Conservation (phyloP, 2,329 filamentous ascomycete genomes). For the Epichloe aotearoae region DNA sequence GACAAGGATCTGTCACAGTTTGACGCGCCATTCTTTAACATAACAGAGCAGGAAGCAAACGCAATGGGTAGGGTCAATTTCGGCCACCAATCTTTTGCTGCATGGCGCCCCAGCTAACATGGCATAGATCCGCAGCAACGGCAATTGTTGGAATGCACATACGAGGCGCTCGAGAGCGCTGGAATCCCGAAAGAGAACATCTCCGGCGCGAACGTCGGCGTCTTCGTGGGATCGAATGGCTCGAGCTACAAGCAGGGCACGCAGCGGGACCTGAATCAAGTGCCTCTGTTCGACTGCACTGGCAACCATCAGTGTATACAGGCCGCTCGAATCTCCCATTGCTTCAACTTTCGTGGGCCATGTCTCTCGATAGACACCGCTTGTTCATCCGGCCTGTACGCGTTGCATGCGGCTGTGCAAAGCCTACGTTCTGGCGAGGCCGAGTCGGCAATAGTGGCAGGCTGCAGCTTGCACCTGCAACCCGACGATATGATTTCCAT, state of each 20-base stretch:
- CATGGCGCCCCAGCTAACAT: neutral
- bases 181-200: conserved; percentile 33
- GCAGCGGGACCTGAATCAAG: conserved; percentile 29
- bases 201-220: conserved; percentile 33
- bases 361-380: conserved; percentile 39
- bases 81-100: no score
- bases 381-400: conserved; percentile 37
- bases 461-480: conserved; percentile 33
- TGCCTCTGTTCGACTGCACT: conserved; percentile 38
- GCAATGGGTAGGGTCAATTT: conserved; percentile 23
- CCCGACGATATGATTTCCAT: conserved; percentile 25
- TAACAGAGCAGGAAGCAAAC: conserved; percentile 34
- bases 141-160: conserved; percentile 37
- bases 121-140: conserved; percentile 37
- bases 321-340: conserved; percentile 41
- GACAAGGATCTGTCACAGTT: conserved; percentile 34
- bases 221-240: conserved; percentile 28
- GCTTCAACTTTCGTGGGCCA: conserved; percentile 40
- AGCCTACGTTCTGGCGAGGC: conserved; percentile 34
- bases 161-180: conserved; percentile 39
- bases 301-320: conserved; percentile 38
- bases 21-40: conserved; percentile 38
- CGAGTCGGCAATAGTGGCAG: conserved; percentile 31
- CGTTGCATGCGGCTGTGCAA: conserved; percentile 36
- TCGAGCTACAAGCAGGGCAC: conserved; percentile 27